Evolutionary conservation across 257 asterid species (phyloP).

Genomic region (Gentiana straminea): DNA sequence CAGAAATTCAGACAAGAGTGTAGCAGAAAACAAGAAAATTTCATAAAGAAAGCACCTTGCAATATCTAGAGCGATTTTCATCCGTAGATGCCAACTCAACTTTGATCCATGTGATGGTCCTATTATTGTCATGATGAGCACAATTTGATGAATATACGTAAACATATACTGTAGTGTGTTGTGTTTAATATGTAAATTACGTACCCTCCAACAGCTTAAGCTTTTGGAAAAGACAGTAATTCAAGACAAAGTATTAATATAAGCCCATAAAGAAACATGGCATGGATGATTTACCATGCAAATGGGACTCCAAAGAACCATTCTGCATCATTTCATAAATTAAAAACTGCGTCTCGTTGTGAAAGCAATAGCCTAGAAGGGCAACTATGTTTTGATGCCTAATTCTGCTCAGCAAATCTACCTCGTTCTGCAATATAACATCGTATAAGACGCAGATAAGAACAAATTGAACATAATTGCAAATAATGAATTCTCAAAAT

Average conservation of each 20-base stretch:
- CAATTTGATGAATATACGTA: background rate
- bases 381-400: conserved; percentile 75
- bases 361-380: conserved; percentile 74
- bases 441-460: background rate
- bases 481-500: background rate
- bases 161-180: no score
- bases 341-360: conserved; percentile 54
- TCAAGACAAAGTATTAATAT: background rate
- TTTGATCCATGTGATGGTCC: conserved; percentile 62
- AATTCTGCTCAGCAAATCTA: conserved; percentile 56
- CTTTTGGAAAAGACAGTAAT: background rate
- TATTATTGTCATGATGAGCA: conserved; percentile 10
- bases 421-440: conserved; percentile 62
- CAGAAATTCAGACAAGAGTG: background rate
- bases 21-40: background rate
- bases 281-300: conserved; percentile 53
- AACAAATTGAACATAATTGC: conserved; percentile 4
- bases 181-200: no score
- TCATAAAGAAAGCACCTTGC: conserved; percentile 47
- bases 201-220: no score
- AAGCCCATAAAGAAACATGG: background rate
- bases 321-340: conserved; percentile 88
- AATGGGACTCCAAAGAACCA: conserved; percentile 63
- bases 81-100: conserved; percentile 78
- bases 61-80: conserved; percentile 89